These are phyloP conservation scores for Diaporthe nobilis DNA, from an alignment of 2,329 filamentous ascomycete genomes.

Conservation along the genomic window DNA sequence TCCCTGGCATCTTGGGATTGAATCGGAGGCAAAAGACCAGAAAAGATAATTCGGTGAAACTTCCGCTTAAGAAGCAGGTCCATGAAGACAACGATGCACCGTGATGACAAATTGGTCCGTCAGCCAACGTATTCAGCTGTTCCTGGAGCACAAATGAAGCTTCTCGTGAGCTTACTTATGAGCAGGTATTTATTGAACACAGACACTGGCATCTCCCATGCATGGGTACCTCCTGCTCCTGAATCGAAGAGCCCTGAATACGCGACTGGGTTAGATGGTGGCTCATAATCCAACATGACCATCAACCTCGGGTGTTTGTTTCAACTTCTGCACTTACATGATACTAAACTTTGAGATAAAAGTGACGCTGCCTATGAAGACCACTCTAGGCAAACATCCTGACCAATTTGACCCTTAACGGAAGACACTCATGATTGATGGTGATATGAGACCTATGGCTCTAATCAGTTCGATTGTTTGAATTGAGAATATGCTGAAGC, in stretches of 20 bases:
- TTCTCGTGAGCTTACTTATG: background rate
- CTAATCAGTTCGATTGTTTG: background rate
- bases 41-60: too few species aligned
- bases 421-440: background rate
- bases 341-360: background rate
- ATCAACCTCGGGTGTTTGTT: background rate
- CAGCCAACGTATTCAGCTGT: background rate
- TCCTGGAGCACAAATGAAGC: background rate
- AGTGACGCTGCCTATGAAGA: background rate
- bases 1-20: too few species aligned
- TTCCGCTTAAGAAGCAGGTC: too few species aligned
- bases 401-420: background rate
- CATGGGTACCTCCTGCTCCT: background rate
- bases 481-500: background rate
- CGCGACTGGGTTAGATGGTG: fast-evolving
- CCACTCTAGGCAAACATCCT: background rate
- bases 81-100: too few species aligned
- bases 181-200: background rate
- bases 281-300: background rate
- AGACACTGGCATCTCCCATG: background rate
- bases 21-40: too few species aligned
- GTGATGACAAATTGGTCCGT: too few species aligned
- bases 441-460: background rate
- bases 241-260: background rate
- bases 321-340: background rate